phyloP scores from a whole-genome alignment of 192 early-diverging fungal genomes.

The Helicostylum pulchrum region DNA sequence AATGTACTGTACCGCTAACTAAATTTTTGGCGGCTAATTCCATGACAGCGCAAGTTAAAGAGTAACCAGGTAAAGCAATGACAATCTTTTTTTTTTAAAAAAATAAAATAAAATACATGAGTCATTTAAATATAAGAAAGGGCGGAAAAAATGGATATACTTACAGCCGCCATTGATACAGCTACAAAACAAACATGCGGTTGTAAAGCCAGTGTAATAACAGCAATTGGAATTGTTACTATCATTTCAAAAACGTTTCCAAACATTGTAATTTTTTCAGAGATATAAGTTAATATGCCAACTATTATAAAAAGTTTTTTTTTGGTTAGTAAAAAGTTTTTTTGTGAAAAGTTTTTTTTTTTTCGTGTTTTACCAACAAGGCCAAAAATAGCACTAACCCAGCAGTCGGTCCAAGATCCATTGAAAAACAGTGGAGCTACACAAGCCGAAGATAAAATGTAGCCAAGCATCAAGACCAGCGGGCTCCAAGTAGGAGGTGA shows the following conservation, averaged over 20 bases:
- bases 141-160: not conserved
- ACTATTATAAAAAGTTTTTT: slow-evolving; percentile 55
- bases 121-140: not conserved
- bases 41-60: slow-evolving; percentile 80
- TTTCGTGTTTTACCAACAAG: slow-evolving; percentile 44
- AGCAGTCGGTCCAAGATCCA: slow-evolving; percentile 61
- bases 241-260: slow-evolving; percentile 72
- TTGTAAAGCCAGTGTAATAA: slow-evolving; percentile 57
- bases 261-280: slow-evolving; percentile 59
- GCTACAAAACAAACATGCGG: slow-evolving; percentile 62
- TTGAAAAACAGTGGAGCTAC: slow-evolving; percentile 64
- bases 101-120: not conserved
- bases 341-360: no score
- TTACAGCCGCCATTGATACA: slow-evolving; percentile 55
- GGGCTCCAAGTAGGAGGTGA: slow-evolving; percentile 58
- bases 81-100: slow-evolving; percentile 39
- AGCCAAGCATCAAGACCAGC: slow-evolving; percentile 50
- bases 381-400: slow-evolving; percentile 57
- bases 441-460: slow-evolving; percentile 49
- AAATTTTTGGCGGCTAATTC: slow-evolving; percentile 87
- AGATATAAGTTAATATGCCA: slow-evolving; percentile 57
- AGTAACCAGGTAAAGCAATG: slow-evolving; percentile 68
- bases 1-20: slow-evolving; percentile 81
- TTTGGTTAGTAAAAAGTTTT: slow-evolving; percentile 40
- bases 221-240: slow-evolving; percentile 59